Evolutionary conservation across 2,329 filamentous ascomycete species (phyloP), one percentile per base, ranked within the genome.

Genomic region (Diaporthe vaccinii): DNA sequence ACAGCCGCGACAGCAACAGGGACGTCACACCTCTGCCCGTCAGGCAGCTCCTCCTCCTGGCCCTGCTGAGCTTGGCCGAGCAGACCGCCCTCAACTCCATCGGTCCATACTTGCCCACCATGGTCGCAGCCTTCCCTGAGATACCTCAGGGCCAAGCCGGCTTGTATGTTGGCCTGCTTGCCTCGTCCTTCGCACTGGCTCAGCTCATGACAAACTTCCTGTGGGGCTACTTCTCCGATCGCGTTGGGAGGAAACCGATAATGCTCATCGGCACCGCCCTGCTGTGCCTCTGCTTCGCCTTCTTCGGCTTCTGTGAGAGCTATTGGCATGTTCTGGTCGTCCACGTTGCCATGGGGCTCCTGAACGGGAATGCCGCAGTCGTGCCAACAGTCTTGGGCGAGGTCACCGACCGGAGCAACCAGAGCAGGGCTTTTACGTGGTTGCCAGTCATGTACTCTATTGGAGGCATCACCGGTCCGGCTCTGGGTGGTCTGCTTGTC

Each of bases 71-170:
- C 9, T 89, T 99, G 31, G 94, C 94, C 72, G 97, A 99, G 83
- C 97, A 99, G 87, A 98, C 96, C 0, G 97, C 97, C 0, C 90
- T 99, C 81, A 99, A 99, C 84, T 98, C 95, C 31, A 98, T 99
- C 80, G 94, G 93, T 15, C 97, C 97, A 1, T 99, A 99, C 83
- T 90, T 99, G 2, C 97, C 97, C 0, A 91, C 95, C 79, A 98
- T 99, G 96, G 93, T 96, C 1, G 91, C 91, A 31, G 92, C 91
- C 1, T 98, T 98, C 82, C 94, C 95, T 1, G 94, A 94, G 77
- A 93, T 98, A 28, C 89, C 93, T 28, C 84, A 89, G 2, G 88
- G 87, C 8, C 87, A 95, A 79, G 93, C 93, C 44, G 97, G 96
- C 1, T 82, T 98, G 57, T 98, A 98, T 82, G 95, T 98, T 0